phyloP scores from a whole-genome alignment of 164 flowering plant genomes.

The Chimonanthus praecox region DNA sequence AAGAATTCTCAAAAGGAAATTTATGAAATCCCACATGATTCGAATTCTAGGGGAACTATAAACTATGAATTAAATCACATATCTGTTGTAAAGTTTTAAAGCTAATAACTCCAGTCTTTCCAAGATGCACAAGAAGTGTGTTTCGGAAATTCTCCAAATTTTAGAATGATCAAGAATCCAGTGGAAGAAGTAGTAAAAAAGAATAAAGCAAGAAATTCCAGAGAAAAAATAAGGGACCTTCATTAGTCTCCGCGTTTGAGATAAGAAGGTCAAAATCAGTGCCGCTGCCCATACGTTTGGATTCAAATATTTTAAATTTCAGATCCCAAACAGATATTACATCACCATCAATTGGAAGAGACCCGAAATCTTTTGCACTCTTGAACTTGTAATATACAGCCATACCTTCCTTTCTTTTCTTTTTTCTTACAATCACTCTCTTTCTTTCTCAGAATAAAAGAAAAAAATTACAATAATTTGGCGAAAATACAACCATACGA shows the following conservation, averaged over 20 bases:
- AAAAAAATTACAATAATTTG: constrained; percentile 3
- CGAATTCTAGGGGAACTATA: no score
- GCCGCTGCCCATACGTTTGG: constrained; percentile 96
- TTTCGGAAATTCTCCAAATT: no score
- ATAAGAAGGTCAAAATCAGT: constrained; percentile 94
- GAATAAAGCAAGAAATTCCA: neutral
- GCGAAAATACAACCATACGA: neutral
- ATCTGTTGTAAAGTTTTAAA: no score
- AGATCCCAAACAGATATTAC: constrained; percentile 78
- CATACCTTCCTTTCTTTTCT: constrained; percentile 30
- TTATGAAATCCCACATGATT: no score
- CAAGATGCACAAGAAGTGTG: no score
- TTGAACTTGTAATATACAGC: constrained; percentile 96
- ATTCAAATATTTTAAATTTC: constrained; percentile 97
- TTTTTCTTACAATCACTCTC: neutral
- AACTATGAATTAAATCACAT: no score
- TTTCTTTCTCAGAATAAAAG: constrained; percentile 1
- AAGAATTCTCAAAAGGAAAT: no score
- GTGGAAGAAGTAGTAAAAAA: no score
- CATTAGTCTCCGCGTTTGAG: constrained; percentile 90
- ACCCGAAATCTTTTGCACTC: constrained; percentile 97
- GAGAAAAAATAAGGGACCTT: constrained; percentile 68
- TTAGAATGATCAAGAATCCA: no score
- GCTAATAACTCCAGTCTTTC: no score
- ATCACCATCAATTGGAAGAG: constrained; percentile 84